Evolutionary conservation across 495 filamentous ascomycete species (phyloP).

Genomic region (Penicillium flavigenum): DNA sequence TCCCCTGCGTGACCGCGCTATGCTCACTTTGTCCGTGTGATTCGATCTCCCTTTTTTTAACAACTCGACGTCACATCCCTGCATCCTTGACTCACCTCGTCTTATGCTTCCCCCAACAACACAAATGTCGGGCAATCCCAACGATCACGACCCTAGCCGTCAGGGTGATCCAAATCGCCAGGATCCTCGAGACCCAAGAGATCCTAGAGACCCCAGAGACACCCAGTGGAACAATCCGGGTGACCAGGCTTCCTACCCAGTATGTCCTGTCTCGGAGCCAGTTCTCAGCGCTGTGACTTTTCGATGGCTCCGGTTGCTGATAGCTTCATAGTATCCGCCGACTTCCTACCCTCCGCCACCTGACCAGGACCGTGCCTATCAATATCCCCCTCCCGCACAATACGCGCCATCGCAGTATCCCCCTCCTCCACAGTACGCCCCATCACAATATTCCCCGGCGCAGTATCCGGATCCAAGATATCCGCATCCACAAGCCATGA

Average conservation of each 20-base stretch:
- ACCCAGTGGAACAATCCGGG: constrained; percentile 49
- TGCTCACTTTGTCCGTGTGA: constrained; percentile 32
- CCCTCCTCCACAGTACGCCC: constrained; percentile 27
- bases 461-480: constrained; percentile 30
- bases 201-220: background rate
- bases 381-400: constrained; percentile 42
- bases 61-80: constrained; percentile 40
- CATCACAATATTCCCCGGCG: constrained; percentile 15
- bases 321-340: constrained; percentile 34
- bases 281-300: background rate
- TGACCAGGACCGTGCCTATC: constrained; percentile 39
- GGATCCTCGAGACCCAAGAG: constrained; percentile 7
- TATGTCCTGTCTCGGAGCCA: constrained; percentile 27
- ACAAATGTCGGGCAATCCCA: constrained; percentile 52
- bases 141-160: constrained; percentile 29
- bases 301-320: background rate
- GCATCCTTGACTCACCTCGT: constrained; percentile 35
- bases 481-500: constrained; percentile 43
- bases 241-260: constrained; percentile 45
- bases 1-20: constrained; percentile 33
- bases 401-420: constrained; percentile 29
- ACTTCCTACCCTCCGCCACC: constrained; percentile 30
- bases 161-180: constrained; percentile 25
- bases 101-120: constrained; percentile 21
- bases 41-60: constrained; percentile 28